phyloP scores from a whole-genome alignment of 108 stramenopile genomes.

The Cyclotella choctawhatcheeana region DNA sequence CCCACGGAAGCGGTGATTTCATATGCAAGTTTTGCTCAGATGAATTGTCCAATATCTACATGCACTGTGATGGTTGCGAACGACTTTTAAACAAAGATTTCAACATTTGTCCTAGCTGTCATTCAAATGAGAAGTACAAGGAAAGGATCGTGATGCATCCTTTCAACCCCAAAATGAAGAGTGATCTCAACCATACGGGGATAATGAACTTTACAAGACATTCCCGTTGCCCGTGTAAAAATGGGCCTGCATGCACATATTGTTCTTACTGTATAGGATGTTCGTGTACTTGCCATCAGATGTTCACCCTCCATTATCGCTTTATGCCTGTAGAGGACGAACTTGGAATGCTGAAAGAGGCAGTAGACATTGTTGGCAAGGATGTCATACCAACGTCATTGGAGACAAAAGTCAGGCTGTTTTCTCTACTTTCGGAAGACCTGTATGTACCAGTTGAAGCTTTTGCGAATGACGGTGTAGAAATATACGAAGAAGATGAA shows the following conservation, averaged over 20 bases:
- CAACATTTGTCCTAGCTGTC: constrained; percentile 83
- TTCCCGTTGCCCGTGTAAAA: constrained; percentile 71
- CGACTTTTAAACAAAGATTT: constrained; percentile 77
- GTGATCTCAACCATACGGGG: constrained; percentile 68
- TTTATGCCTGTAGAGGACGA: constrained; percentile 57
- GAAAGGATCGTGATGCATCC: constrained; percentile 60
- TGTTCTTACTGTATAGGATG: constrained; percentile 71
- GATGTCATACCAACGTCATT: constrained; percentile 17
- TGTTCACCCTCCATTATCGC: constrained; percentile 67
- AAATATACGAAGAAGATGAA: too few relatives aligned
- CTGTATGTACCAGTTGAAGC: neutral
- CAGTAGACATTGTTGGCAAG: constrained; percentile 40
- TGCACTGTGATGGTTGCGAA: constrained; percentile 92
- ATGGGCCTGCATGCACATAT: constrained; percentile 56
- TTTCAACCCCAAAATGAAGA: constrained; percentile 48
- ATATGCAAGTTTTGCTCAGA: constrained; percentile 72
- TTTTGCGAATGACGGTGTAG: constrained; percentile 11
- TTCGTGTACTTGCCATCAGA: constrained; percentile 75
- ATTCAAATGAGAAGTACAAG: constrained; percentile 52
- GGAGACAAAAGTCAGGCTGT: constrained; percentile 41
- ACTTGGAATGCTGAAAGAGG: constrained; percentile 41
- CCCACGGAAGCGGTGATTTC: constrained; percentile 69
- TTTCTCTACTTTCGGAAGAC: constrained; percentile 33
- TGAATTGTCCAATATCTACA: constrained; percentile 86
- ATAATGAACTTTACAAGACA: constrained; percentile 24